Evolutionary conservation across 805 yeast species (phyloP), one percentile per base, ranked within the genome.

Genomic region (Ogataea sp.): DNA sequence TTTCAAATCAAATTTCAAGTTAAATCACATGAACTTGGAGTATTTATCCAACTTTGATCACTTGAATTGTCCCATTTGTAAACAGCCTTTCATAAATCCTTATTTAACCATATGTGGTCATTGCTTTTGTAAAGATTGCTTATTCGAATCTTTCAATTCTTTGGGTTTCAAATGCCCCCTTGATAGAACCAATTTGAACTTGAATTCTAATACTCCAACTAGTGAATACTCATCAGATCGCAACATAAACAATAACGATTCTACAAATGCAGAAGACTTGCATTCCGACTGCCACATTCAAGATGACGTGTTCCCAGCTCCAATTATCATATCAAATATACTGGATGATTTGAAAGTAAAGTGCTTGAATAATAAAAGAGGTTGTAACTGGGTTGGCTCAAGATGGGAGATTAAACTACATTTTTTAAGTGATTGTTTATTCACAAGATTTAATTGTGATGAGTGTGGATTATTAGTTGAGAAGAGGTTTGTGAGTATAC

Each of bases 41-140:
- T 20, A 32, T 20, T 37, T 50, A 5, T 37, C 51, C 3, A 40
- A 50, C 4, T 44, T 55, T 2, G 64, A 60, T 18, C 65, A 62
- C 42, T 43, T 62, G 27, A 50, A 49, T 29, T 73, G 88, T 47
- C 85, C 87, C 3, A 74, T 80, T n/a, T 80, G 88, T 55, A 79
- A 75, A 43, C 70, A 71, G 30, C 83, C 83, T 5, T 73, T 80
- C 44, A 65, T 76, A 7, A 65, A 66, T 27, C 87, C 88, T 1
- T 62, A 70, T 44, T 72, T 80, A 6, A 81, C 87, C 1, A 54
- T 65, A 2, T 80, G 88, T 58, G 83, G 83, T 1, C 87, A 80
- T 51, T 76, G 83, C 0, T 80, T 80, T 48, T 80, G 88, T 55
- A 63, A 64, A 40, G 62, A 58, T 10, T 80, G 87, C 49, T 60